These are phyloP conservation scores for Cucumis hystrix DNA, from an alignment of 306 rosid species.

Conservation along the genomic window DNA sequence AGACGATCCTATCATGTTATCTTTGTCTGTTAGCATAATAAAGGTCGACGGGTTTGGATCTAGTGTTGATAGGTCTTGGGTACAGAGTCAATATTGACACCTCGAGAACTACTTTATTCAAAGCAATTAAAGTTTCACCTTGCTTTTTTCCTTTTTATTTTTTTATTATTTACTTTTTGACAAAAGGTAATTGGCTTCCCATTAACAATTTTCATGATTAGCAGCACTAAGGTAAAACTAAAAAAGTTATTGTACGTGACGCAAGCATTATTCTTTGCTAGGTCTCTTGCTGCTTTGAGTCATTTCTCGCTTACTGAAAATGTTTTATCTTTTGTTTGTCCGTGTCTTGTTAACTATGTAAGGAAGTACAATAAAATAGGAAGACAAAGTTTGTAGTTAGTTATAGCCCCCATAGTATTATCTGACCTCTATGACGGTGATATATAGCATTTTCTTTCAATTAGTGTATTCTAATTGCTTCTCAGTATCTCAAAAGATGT, in stretches of 20 bases:
- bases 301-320: background rate
- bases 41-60: constrained; percentile 11
- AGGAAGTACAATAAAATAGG: background rate
- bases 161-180: constrained; percentile 26
- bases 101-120: constrained; percentile 36
- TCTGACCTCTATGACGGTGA: background rate
- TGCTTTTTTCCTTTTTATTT: constrained; percentile 6
- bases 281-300: background rate
- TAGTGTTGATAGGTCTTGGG: constrained; percentile 24
- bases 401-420: background rate
- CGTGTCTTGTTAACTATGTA: background rate
- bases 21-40: background rate
- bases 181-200: constrained; percentile 20
- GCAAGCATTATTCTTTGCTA: background rate
- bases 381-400: background rate
- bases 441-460: no score
- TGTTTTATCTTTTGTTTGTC: background rate
- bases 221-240: background rate
- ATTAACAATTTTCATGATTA: constrained; percentile 1
- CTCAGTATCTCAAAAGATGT: background rate
- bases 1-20: background rate
- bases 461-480: background rate
- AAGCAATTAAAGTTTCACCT: constrained; percentile 29
- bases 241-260: background rate
- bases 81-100: constrained; percentile 34